Base-by-base conservation (phyloP, 495 filamentous ascomycete species). In the Barbatosphaeria neglecta region DNA sequence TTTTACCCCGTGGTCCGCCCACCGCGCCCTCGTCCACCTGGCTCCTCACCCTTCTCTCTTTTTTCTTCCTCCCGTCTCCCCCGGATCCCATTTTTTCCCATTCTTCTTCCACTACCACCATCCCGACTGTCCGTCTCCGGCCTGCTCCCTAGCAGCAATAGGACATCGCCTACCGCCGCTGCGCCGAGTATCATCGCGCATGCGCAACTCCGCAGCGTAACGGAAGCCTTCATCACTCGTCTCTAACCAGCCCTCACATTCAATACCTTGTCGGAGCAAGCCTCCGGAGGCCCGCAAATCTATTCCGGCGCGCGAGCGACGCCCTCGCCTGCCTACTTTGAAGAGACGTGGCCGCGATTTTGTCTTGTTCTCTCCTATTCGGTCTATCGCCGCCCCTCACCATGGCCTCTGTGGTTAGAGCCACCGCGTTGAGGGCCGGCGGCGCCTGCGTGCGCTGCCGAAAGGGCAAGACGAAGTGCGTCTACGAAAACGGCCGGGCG, bases 391-490 rank as follows among this genome's bases (percentile, higher is more conserved):
- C 2, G 28, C 22, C 19, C 33, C n/a, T 53, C 46, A 39, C 38
- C 50, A 69, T 70, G 67, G 51, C 70, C 31, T 64, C 70, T 48
- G 56, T 70, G 41, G 68, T 68, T 43, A 63, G 70, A 55, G 64
- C 67, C 46, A 74, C 69, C 37, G 70, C 70, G 56, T 68, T 73
- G 47, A 60, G 70, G 40, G 70, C 70, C 54, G 70, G 70, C 59
- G 70, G 70, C 51, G 70, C 70, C 39, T 74, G 70, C 48, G 69
- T 73, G 47, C 68, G 70, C 55, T 74, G 70, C 59, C 70, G 70
- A 48, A 74, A 73, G 54, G 70, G 70, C 61, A 74, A 74, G 53
- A 74, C 70, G 16, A 73, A 73, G 37, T 74, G 70, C 42, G 69
- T 74, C 47, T 74, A 74, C 60, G 69, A 73, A 41, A 73, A 68